phyloP scores from a whole-genome alignment of 2,329 filamentous ascomycete genomes.

The Stagonosporopsis tanaceti region DNA sequence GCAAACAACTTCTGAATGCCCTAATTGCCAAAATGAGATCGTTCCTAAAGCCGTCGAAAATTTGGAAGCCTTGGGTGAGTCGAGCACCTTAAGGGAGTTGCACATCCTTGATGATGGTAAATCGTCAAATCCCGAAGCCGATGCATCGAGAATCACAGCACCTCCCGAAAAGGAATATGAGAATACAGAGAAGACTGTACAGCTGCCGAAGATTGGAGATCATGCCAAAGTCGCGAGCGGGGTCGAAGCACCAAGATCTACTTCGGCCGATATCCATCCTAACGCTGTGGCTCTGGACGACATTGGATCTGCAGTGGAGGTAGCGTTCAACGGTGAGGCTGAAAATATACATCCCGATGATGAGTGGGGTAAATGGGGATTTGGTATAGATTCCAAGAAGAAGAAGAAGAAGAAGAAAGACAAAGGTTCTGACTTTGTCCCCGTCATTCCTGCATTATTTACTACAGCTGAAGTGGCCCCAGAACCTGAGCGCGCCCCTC shows the following conservation, averaged over 20 bases:
- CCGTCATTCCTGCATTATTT: background rate
- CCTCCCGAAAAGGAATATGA: too few relatives aligned
- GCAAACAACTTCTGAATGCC: too few relatives aligned
- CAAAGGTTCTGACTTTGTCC: background rate
- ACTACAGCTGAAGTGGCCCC: background rate
- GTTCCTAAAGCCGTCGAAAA: too few relatives aligned
- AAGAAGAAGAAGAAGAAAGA: constrained; percentile 1
- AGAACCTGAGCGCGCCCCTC: background rate
- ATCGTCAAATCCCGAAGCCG: background rate
- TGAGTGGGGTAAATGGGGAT: background rate
- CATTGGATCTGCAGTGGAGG: background rate
- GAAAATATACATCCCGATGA: background rate
- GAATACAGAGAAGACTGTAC: too few relatives aligned
- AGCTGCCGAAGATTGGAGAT: too few relatives aligned
- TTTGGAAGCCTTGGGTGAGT: background rate
- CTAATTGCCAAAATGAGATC: background rate
- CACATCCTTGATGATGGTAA: background rate
- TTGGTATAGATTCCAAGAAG: background rate
- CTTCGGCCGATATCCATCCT: background rate
- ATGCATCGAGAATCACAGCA: too few relatives aligned
- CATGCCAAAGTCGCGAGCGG: background rate
- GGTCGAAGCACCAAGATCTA: background rate
- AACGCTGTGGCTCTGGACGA: background rate
- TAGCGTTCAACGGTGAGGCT: background rate
- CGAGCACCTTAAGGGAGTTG: background rate